These are phyloP conservation scores for Aureobasidium sp. DNA, from an alignment of 2,329 filamentous ascomycete species.

Conservation along the genomic window DNA sequence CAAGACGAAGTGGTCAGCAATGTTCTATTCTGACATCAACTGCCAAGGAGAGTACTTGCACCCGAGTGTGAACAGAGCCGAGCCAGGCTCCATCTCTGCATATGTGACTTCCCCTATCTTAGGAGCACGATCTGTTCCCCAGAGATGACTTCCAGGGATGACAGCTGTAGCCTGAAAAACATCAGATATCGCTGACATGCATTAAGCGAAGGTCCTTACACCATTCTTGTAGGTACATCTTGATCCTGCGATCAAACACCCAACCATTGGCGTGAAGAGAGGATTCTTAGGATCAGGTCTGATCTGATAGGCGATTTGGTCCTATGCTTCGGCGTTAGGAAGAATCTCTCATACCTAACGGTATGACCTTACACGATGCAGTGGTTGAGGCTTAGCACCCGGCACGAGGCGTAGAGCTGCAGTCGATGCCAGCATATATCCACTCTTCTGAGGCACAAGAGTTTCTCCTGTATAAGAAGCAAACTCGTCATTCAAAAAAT, in stretches of 20 bases:
- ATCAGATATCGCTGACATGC: background rate
- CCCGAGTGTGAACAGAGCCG: background rate
- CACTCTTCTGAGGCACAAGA: background rate
- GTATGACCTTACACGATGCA: background rate
- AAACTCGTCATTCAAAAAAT: conserved; percentile 3
- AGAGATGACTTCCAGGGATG: background rate
- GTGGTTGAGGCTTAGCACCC: background rate
- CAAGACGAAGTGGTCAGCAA: background rate
- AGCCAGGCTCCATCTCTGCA: conserved; percentile 5
- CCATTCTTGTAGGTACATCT: conserved; percentile 6
- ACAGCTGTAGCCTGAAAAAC: background rate
- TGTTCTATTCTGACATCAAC: background rate
- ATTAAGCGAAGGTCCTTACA: background rate
- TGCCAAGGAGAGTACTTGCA: background rate
- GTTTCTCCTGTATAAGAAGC: background rate
- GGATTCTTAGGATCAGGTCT: conserved; percentile 1
- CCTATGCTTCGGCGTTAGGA: background rate
- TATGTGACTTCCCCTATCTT: background rate
- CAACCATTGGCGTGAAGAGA: conserved; percentile 1
- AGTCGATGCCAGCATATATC: conserved; percentile 1
- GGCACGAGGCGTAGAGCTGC: background rate
- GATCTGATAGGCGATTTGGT: background rate
- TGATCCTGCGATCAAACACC: background rate
- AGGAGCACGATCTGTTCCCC: background rate
- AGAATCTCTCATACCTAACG: too few relatives aligned